These are phyloP conservation scores for Suhomyces taliae DNA, from an alignment of 1,139 yeast species.

Conservation along the genomic window DNA sequence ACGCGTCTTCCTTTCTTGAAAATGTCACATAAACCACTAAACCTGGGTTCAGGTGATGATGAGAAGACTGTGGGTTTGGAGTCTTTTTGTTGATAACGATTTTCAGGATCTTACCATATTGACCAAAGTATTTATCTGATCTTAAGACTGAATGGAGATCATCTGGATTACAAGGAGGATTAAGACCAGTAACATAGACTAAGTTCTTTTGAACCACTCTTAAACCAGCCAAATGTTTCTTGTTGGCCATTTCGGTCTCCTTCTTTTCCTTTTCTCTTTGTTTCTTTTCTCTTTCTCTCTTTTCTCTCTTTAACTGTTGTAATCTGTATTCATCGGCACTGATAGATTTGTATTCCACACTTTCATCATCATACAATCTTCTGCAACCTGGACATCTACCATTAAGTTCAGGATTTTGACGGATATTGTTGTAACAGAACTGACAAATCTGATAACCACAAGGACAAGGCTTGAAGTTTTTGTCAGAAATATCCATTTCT, in stretches of 20 bases:
- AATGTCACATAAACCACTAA: slow-evolving; percentile 96
- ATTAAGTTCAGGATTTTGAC: slow-evolving; percentile 91
- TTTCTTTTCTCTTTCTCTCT: slow-evolving; percentile 81
- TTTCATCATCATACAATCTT: slow-evolving; percentile 87
- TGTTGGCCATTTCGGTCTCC: slow-evolving; percentile 83
- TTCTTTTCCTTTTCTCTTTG: slow-evolving; percentile 90
- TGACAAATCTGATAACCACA: slow-evolving; percentile 99
- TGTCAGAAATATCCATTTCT: slow-evolving; percentile 94
- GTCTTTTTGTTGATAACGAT: slow-evolving; percentile 86
- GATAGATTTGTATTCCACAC: slow-evolving; percentile 81
- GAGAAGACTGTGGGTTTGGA: slow-evolving; percentile 41
- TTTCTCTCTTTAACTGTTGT: slow-evolving; percentile 78
- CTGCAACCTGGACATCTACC: slow-evolving; percentile 99
- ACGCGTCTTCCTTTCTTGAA: slow-evolving; percentile 90
- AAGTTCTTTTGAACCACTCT: slow-evolving; percentile 96
- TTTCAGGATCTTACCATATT: slow-evolving; percentile 93
- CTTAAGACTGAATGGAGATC: slow-evolving; percentile 83
- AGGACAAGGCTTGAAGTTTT: slow-evolving; percentile 97
- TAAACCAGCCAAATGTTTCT: slow-evolving; percentile 94
- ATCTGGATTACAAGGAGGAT: slow-evolving; percentile 87
- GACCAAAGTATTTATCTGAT: slow-evolving; percentile 95
- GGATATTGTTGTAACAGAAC: slow-evolving; percentile 94
- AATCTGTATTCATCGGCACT: slow-evolving; percentile 81
- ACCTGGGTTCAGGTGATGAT: slow-evolving; percentile 63
- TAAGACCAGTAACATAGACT: slow-evolving; percentile 94